Conservation (phyloP, 2,329 filamentous ascomycete genomes). For the Trichocomaceae sp. region DNA sequence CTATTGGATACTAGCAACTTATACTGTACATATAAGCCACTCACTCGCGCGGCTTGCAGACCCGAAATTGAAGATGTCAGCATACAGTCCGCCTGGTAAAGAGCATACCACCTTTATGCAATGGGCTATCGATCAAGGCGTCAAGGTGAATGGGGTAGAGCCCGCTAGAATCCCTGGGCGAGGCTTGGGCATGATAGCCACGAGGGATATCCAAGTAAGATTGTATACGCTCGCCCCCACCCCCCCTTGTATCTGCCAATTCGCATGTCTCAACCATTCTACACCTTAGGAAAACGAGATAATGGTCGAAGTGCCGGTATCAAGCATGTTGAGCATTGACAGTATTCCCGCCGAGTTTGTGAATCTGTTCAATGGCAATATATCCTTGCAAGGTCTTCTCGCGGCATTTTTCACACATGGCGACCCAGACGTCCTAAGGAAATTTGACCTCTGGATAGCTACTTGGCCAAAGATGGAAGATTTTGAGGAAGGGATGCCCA, state of each 20-base stretch:
- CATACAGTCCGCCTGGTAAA: conserved; percentile 22
- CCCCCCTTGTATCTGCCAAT: not conserved
- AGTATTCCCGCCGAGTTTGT: conserved; percentile 51
- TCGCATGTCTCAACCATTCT: not conserved
- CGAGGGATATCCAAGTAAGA: conserved; percentile 56
- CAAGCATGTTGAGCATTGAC: conserved; percentile 58
- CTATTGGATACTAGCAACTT: not conserved
- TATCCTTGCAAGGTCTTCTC: conserved; percentile 64
- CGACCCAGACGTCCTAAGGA: conserved; percentile 39
- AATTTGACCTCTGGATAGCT: conserved; percentile 55
- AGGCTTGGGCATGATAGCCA: conserved; percentile 72
- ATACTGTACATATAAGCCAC: not conserved
- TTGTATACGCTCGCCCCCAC: not conserved
- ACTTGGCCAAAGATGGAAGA: conserved; percentile 60
- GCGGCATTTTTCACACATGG: conserved; percentile 59
- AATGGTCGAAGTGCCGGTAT: conserved; percentile 59
- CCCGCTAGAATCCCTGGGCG: conserved; percentile 63
- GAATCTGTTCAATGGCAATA: conserved; percentile 43
- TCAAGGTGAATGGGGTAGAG: conserved; percentile 60
- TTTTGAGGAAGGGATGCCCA: conserved; percentile 52
- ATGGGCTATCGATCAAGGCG: conserved; percentile 62
- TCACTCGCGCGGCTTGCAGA: not conserved
- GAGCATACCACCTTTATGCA: conserved; percentile 51
- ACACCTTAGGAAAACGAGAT: conserved; percentile 49
- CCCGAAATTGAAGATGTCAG: conserved; percentile 2